phyloP scores from a whole-genome alignment of 2,329 filamentous ascomycete species.

The Cladosporium colombiae region DNA sequence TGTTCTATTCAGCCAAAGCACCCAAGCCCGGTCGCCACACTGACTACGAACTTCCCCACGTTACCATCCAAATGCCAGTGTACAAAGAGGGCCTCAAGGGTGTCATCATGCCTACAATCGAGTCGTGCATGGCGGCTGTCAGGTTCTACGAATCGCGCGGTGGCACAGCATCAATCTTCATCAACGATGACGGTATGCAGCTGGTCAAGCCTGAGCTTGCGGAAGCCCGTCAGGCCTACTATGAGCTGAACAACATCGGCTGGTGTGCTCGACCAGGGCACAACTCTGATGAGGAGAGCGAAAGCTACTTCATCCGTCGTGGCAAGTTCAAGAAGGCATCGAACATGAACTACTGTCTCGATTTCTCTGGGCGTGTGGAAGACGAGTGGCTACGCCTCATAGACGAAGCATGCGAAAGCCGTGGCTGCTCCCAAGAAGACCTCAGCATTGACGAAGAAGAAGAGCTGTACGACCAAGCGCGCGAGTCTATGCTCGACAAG shows the following conservation, averaged over 20 bases:
- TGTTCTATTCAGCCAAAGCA: slow-evolving; percentile 72
- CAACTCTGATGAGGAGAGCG: slow-evolving; percentile 45
- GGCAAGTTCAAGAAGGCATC: slow-evolving; percentile 68
- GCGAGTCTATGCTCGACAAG: slow-evolving; percentile 19
- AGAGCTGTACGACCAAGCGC: slow-evolving; percentile 18
- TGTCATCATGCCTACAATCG: slow-evolving; percentile 76
- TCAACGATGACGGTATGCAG: slow-evolving; percentile 75
- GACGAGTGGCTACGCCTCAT: slow-evolving; percentile 17
- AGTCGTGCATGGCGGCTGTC: slow-evolving; percentile 75
- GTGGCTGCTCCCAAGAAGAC: slow-evolving; percentile 16
- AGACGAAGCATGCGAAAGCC: slow-evolving; percentile 11
- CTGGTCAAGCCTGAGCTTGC: slow-evolving; percentile 56
- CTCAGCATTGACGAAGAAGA: slow-evolving; percentile 19
- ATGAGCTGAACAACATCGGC: slow-evolving; percentile 53
- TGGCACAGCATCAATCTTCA: slow-evolving; percentile 75
- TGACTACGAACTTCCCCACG: slow-evolving; percentile 60
- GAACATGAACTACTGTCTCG: slow-evolving; percentile 22
- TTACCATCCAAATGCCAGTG: slow-evolving; percentile 78
- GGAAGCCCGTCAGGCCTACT: slow-evolving; percentile 49
- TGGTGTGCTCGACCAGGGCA: slow-evolving; percentile 54
- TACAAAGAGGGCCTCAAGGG: slow-evolving; percentile 79
- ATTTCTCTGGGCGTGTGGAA: slow-evolving; percentile 19
- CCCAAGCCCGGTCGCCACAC: slow-evolving; percentile 17
- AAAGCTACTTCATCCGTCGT: slow-evolving; percentile 48
- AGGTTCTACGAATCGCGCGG: slow-evolving; percentile 76